Evolutionary conservation across 495 filamentous ascomycete species (phyloP), one percentile per base, ranked within the genome.

Genomic region (Saxispiralis lemnorum): DNA sequence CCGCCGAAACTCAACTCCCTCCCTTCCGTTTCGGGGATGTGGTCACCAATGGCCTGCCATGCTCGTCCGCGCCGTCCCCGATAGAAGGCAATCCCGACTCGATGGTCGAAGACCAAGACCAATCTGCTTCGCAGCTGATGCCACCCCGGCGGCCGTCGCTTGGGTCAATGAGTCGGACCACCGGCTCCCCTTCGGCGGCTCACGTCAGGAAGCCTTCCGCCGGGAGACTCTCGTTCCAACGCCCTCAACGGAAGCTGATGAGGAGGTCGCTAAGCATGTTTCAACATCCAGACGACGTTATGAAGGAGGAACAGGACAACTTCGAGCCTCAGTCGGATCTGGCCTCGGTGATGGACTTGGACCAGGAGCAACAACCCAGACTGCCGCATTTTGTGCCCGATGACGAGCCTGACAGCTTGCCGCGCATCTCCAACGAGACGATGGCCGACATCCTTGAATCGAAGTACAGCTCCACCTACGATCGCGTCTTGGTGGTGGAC

Each of bases 241-340:
- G 72, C 59, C 78, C 88, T 39, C 81, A 84, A 12, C 75, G 85
- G 48, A 93, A 92, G 57, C 81, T 83, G 47, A 87, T 84, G 49
- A 75, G 89, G 21, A 74, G 89, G 40, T 93, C 88, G 33, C 67
- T 93, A 56, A 95, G 88, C 66, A 96, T 97, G 89, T 96, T 87
- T 62, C 89, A 96, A 59, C 74, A 79, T 55, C 79, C 87, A 0
- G 82, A 72, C 43, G 89, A 96, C 56, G 69, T 94, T 16, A 79
- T 93, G 59, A 78, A 80, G 58, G 64, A 66, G 17, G 72, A 72
- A 51, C 60, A 78, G 39, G 72, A 76, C 54, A 71, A 77, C 44
- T 70, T 69, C 34, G 60, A 65, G 49, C 33, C 39, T 7, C 58
- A 64, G 3, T 62, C 51, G 24, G 9, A 28, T 28, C 64, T 86